A percentile compares a stretch with the other conserved stretches of the same genome.
Evolutionary conservation across 2,329 filamentous ascomycete genomes (phyloP).

Genomic region (Aaosphaeria arxii): DNA sequence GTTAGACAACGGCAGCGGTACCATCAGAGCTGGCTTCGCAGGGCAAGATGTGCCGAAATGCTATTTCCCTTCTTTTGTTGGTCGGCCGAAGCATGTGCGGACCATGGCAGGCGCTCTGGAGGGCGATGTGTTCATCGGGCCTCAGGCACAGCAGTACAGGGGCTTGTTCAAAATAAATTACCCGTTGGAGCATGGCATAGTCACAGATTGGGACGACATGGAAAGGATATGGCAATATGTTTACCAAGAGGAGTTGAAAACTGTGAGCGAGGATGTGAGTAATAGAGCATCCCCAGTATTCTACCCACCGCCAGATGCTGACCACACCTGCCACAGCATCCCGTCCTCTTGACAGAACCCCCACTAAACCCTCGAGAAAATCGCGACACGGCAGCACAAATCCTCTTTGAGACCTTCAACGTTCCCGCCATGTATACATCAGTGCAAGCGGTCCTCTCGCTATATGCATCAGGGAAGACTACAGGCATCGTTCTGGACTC

Average conservation of each 20-base stretch:
- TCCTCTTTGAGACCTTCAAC: slow-evolving; percentile 98
- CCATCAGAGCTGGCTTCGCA: slow-evolving; percentile 93
- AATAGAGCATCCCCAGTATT: too few species aligned
- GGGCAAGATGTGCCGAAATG: slow-evolving; percentile 95
- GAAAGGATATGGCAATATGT: slow-evolving; percentile 99
- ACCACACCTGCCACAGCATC: slow-evolving; percentile 61
- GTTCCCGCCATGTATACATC: slow-evolving; percentile 95
- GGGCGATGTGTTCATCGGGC: slow-evolving; percentile 95
- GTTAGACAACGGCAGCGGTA: slow-evolving; percentile 97
- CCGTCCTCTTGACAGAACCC: slow-evolving; percentile 92
- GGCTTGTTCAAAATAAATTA: slow-evolving; percentile 94
- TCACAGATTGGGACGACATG: slow-evolving; percentile 99
- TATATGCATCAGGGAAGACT: slow-evolving; percentile 93
- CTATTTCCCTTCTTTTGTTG: slow-evolving; percentile 96
- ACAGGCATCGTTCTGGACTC: slow-evolving; percentile 96
- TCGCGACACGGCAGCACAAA: slow-evolving; percentile 93
- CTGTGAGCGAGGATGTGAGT: slow-evolving; percentile 88
- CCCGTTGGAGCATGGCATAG: slow-evolving; percentile 94
- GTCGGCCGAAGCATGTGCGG: slow-evolving; percentile 89
- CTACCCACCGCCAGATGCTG: neutral
- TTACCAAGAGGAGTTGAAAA: slow-evolving; percentile 93
- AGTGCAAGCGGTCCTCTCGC: slow-evolving; percentile 91
- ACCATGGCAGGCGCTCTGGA: slow-evolving; percentile 95
- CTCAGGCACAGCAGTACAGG: slow-evolving; percentile 84
- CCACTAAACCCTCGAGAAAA: slow-evolving; percentile 94